These are phyloP conservation scores for Physcia stellaris DNA, from an alignment of 495 filamentous ascomycete species.

Conservation along the genomic window DNA sequence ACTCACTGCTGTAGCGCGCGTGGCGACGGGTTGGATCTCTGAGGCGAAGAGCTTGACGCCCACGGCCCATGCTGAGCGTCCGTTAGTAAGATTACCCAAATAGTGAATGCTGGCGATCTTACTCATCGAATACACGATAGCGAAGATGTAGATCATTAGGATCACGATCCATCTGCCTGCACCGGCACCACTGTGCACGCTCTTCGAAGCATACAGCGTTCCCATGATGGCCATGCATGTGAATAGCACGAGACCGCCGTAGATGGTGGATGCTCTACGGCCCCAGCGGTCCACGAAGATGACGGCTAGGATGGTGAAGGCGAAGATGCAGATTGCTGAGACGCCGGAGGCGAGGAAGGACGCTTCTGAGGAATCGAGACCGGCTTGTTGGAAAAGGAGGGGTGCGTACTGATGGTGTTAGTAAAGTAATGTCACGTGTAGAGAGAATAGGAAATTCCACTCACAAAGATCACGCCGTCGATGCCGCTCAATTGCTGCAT, in stretches of 20 bases:
- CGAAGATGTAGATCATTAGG: slow-evolving; percentile 32
- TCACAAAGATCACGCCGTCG: slow-evolving; percentile 38
- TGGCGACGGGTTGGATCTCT: slow-evolving; percentile 43
- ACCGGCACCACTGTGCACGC: slow-evolving; percentile 30
- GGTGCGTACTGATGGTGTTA: slow-evolving; percentile 32
- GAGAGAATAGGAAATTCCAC: slow-evolving; percentile 8
- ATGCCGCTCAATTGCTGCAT: slow-evolving; percentile 36
- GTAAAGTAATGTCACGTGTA: slow-evolving; percentile 6
- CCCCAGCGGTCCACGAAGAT: slow-evolving; percentile 51
- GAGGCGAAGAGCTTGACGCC: slow-evolving; percentile 38
- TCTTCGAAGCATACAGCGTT: slow-evolving; percentile 32
- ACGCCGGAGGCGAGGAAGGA: slow-evolving; percentile 43
- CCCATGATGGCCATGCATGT: slow-evolving; percentile 36
- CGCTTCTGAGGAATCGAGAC: slow-evolving; percentile 31
- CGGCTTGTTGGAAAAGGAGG: slow-evolving; percentile 38
- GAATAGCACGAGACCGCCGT: slow-evolving; percentile 38
- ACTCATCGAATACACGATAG: slow-evolving; percentile 25
- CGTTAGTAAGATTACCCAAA: too few species aligned
- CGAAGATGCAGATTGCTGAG: slow-evolving; percentile 38
- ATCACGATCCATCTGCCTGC: slow-evolving; percentile 43
- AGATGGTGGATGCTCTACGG: slow-evolving; percentile 40
- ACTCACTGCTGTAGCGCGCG: slow-evolving; percentile 35
- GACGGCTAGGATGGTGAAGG: slow-evolving; percentile 39
- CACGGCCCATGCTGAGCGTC: slow-evolving; percentile 47
- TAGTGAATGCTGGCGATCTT: too few species aligned